Percentiles rank a stretch among this genome's conserved stretches.
Evolutionary conservation across 495 filamentous ascomycete genomes (phyloP).

Genomic region (Penicillium diatomitis): DNA sequence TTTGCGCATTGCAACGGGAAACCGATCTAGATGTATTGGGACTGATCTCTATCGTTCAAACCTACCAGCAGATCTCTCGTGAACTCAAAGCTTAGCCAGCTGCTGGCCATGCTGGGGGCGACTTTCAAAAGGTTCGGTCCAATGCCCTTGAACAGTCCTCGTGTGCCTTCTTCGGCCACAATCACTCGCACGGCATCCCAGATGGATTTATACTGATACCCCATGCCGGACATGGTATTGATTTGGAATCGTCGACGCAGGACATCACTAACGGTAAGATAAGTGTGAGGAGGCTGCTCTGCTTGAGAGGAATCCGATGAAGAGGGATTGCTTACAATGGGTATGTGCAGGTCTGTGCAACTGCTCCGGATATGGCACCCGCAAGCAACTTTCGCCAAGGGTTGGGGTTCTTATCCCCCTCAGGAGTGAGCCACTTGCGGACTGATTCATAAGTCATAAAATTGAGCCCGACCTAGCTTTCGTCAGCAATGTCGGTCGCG

Average conservation of each 20-base stretch:
- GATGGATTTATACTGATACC: slow-evolving; percentile 85
- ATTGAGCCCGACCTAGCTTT: slow-evolving; percentile 74
- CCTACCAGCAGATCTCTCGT: slow-evolving; percentile 74
- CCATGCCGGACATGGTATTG: slow-evolving; percentile 99
- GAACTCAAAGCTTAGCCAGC: slow-evolving; percentile 94
- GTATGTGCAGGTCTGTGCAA: slow-evolving; percentile 97
- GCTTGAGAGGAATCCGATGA: neutral
- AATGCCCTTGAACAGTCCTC: slow-evolving; percentile 85
- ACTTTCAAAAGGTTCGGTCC: slow-evolving; percentile 93
- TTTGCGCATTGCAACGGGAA: neutral
- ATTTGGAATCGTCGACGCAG: slow-evolving; percentile 95
- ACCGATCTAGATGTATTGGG: slow-evolving; percentile 9
- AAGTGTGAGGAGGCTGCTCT: neutral
- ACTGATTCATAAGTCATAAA: slow-evolving; percentile 96
- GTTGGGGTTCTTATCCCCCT: slow-evolving; percentile 77
- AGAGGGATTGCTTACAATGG: slow-evolving; percentile 67
- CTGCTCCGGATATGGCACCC: slow-evolving; percentile 86
- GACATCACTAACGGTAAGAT: slow-evolving; percentile 56
- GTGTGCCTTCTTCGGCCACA: slow-evolving; percentile 63
- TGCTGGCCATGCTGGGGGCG: slow-evolving; percentile 96
- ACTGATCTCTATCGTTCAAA: slow-evolving; percentile 35
- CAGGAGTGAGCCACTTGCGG: slow-evolving; percentile 73
- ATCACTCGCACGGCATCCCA: slow-evolving; percentile 78
- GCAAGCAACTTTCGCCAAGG: slow-evolving; percentile 74
- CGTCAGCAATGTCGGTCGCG: neutral